These are phyloP conservation scores for Colletotrichum melonis DNA, from an alignment of 2,329 filamentous ascomycete genomes.

Conservation along the genomic window DNA sequence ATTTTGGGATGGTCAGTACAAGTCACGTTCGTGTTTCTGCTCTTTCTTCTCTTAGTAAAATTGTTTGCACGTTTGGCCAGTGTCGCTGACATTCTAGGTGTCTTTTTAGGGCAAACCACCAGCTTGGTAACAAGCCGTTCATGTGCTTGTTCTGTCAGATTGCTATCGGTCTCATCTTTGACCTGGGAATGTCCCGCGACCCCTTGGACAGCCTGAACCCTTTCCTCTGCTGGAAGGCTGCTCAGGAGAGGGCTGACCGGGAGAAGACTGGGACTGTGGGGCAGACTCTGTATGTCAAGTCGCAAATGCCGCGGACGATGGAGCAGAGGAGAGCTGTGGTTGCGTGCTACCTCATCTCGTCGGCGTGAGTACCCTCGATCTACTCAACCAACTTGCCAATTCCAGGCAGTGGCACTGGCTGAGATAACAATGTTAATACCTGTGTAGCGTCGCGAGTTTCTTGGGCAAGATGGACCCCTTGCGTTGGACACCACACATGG, in stretches of 20 bases:
- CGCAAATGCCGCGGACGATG: slow-evolving; percentile 33
- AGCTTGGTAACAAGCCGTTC: slow-evolving; percentile 51
- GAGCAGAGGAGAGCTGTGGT: slow-evolving; percentile 39
- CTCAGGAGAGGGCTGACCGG: slow-evolving; percentile 14
- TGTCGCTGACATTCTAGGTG: neutral
- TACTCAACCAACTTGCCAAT: neutral
- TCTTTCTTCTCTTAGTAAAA: neutral
- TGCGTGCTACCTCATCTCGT: slow-evolving; percentile 32
- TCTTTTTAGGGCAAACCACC: slow-evolving; percentile 25
- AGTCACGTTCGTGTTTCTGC: neutral
- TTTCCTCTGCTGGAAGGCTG: slow-evolving; percentile 32
- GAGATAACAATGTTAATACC: no score
- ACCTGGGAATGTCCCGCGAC: slow-evolving; percentile 52
- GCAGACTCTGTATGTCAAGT: neutral
- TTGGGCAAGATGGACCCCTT: slow-evolving; percentile 56
- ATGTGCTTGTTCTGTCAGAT: slow-evolving; percentile 57
- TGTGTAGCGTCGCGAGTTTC: slow-evolving; percentile 1
- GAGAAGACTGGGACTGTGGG: neutral
- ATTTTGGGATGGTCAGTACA: slow-evolving; percentile 42
- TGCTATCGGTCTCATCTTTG: slow-evolving; percentile 55
- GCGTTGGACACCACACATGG: slow-evolving; percentile 65
- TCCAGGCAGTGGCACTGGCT: neutral
- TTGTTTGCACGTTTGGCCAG: no score
- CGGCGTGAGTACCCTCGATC: neutral
- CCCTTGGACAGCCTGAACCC: slow-evolving; percentile 23